Evolutionary conservation across 768 basidiomycete species (phyloP), one percentile per base, ranked within the genome.

Genomic region (Tulasnella sp.): DNA sequence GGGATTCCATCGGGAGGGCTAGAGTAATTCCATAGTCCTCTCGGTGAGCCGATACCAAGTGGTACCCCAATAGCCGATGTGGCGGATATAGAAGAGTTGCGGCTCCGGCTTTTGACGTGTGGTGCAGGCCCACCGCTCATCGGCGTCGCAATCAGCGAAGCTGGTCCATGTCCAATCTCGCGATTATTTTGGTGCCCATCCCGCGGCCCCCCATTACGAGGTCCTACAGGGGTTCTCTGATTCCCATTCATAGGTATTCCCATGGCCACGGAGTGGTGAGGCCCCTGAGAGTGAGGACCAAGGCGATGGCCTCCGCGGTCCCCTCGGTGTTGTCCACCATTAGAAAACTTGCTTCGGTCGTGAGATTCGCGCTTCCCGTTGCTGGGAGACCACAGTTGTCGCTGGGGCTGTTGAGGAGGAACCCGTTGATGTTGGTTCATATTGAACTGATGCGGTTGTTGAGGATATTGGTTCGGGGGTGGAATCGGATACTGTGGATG

Each of bases 361-460:
- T 31, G 60, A 61, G 63, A 62, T 35, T 58, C 61, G 49, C 59
- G 64, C 31, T 65, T 29, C 59, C 61, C 49, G 64, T 70, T 64
- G 66, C 72, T 41, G 65, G 41, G 51, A 15, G 65, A 62, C 68
- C 65, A 54, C 67, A 69, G 31, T 66, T 52, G 37, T 60, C 60
- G 42, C 17, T 74, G 72, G 43, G 69, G 63, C 25, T 63, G 61
- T 42, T 67, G 67, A 49, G 68, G 73, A 34, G 65, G 70, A 32
- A 63, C 65, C 59, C 60, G 70, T 15, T 67, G 70, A 19, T 69
- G 63, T 50, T 67, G 72, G 59, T 74, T 74, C 2, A 70, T 64
- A 60, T 72, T 69, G 6, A 65, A 66, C 1, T 68, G 66, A 57
- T 72, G 74, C 60, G 74, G 76, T 2, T n/a, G n/a, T n/a, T 69